These are phyloP conservation scores for Houttuynia cordata DNA, from an alignment of 164 flowering plant species.

Conservation along the genomic window DNA sequence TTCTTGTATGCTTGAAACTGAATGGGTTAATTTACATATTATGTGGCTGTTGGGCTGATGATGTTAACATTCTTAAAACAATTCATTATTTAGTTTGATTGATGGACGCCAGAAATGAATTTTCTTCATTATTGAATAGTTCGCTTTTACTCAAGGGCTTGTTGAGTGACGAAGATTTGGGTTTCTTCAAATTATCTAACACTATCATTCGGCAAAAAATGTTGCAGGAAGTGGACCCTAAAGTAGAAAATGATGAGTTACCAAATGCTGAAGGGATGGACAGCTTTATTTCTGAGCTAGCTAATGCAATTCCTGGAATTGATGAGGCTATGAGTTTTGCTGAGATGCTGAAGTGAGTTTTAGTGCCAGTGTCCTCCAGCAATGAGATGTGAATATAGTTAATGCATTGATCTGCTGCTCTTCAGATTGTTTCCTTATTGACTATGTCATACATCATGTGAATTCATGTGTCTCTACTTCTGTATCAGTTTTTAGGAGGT, in stretches of 20 bases:
- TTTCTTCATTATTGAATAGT: background rate
- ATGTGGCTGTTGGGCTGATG: no score
- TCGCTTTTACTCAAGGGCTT: background rate
- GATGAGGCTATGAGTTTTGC: constrained; percentile 99
- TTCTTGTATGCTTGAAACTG: no score
- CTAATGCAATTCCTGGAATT: constrained; percentile 96
- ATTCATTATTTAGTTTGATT: no score
- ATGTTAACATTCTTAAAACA: no score
- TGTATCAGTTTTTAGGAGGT: no score
- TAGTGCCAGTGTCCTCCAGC: background rate
- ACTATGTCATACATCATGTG: background rate
- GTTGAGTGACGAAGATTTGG: background rate
- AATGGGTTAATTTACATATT: no score
- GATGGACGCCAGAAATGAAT: background rate
- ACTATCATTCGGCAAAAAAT: no score
- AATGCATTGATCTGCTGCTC: no score
- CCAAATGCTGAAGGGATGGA: constrained; percentile 62
- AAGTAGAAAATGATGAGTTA: constrained; percentile 64
- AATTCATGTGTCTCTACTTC: no score
- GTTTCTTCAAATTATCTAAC: background rate
- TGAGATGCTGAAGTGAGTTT: constrained; percentile 92
- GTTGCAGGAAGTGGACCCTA: constrained; percentile 88
- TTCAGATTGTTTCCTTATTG: no score
- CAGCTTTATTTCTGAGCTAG: constrained; percentile 68
- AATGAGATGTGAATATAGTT: background rate